Percentiles rank a stretch among this genome's conserved stretches.
These are phyloP conservation scores for Malania oleifera DNA, from an alignment of 164 flowering plant genomes.

Conservation along the genomic window DNA sequence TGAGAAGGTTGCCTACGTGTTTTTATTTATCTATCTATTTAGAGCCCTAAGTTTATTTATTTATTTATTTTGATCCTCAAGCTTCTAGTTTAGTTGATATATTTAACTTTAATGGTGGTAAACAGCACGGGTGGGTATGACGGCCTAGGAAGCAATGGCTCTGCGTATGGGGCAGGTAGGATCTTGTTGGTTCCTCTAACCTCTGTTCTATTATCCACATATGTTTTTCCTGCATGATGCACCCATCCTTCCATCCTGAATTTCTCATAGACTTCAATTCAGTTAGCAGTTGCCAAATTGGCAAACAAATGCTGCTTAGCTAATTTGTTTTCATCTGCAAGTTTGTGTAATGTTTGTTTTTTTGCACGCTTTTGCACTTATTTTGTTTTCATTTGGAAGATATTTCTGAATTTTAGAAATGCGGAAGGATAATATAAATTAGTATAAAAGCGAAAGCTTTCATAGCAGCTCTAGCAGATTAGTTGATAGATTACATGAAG, in stretches of 20 bases:
- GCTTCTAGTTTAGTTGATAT: conserved; percentile 4
- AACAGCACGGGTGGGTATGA: conserved; percentile 24
- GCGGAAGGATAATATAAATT: too few species aligned
- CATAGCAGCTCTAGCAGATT: too few species aligned
- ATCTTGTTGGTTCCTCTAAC: not conserved
- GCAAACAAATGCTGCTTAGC: too few species aligned
- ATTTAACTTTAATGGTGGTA: conserved; percentile 8
- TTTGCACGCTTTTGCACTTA: too few species aligned
- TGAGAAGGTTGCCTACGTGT: conserved; percentile 20
- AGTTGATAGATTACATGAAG: too few species aligned
- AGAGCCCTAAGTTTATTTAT: conserved; percentile 1
- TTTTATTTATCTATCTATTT: not conserved
- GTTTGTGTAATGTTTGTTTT: too few species aligned
- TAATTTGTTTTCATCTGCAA: too few species aligned
- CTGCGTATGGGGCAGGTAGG: conserved; percentile 30
- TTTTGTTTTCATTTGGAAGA: too few species aligned
- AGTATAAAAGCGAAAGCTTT: too few species aligned
- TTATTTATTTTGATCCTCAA: not conserved
- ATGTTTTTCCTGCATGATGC: not conserved
- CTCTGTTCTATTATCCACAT: not conserved
- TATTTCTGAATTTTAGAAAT: too few species aligned
- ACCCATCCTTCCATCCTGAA: not conserved
- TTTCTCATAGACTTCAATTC: not conserved
- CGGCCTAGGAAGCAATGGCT: conserved; percentile 18
- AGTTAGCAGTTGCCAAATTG: not conserved